These are phyloP conservation scores for Melampsora americana DNA, from an alignment of 1,284 basidiomycete species.

Conservation along the genomic window DNA sequence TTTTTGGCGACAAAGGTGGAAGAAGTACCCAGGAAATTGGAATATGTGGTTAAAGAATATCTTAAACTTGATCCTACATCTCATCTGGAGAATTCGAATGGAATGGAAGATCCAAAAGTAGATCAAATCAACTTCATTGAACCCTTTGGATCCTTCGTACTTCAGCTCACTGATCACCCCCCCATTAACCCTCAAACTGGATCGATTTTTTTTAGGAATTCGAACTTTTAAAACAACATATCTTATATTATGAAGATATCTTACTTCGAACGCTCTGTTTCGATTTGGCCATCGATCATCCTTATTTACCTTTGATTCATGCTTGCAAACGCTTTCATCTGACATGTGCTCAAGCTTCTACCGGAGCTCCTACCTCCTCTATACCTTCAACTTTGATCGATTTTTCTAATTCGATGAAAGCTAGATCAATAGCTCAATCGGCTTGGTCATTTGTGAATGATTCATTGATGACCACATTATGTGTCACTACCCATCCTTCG, in stretches of 20 bases:
- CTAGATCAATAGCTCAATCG: slow-evolving; percentile 38
- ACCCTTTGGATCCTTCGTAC: too few relatives aligned
- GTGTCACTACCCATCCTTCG: slow-evolving; percentile 22
- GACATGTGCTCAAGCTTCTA: not conserved
- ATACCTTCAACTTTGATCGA: slow-evolving; percentile 2
- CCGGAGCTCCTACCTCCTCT: not conserved
- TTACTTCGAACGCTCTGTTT: slow-evolving; percentile 49
- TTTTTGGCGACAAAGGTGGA: slow-evolving; percentile 52
- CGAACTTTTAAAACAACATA: slow-evolving; percentile 44
- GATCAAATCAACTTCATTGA: not conserved
- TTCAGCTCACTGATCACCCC: not conserved
- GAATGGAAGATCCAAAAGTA: slow-evolving; percentile 31
- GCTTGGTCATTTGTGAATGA: slow-evolving; percentile 44
- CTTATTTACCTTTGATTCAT: slow-evolving; percentile 46
- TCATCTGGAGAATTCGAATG: slow-evolving; percentile 7
- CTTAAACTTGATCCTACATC: slow-evolving; percentile 43
- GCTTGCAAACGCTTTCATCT: slow-evolving; percentile 11
- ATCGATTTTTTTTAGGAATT: slow-evolving; percentile 27
- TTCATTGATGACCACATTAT: slow-evolving; percentile 35
- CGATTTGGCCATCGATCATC: slow-evolving; percentile 50
- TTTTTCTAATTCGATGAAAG: slow-evolving; percentile 24
- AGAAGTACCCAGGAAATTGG: slow-evolving; percentile 47
- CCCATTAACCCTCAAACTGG: not conserved
- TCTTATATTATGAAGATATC: slow-evolving; percentile 50
- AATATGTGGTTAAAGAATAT: slow-evolving; percentile 46